Evolutionary conservation across 352 stramenopile genomes (phyloP).

Genomic region (Globisporangium barbulae): DNA sequence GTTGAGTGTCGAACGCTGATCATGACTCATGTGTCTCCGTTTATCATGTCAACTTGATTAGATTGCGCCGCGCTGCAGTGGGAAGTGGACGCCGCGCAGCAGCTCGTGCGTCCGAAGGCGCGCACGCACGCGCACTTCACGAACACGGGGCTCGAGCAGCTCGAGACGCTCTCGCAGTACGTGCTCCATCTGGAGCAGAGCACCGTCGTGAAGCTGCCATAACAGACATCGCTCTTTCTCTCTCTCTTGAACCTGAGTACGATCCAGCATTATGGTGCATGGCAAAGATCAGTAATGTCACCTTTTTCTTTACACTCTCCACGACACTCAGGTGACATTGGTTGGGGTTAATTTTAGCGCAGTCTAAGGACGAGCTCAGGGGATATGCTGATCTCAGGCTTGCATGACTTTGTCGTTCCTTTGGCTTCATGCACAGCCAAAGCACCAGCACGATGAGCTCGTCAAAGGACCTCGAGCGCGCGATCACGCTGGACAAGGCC

Average conservation of each 20-base stretch:
- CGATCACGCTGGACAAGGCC: constrained; percentile 6
- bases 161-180: constrained; percentile 61
- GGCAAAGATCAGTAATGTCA: background rate
- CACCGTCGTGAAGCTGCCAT: constrained; percentile 57
- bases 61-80: constrained; percentile 51
- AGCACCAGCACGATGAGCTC: background rate
- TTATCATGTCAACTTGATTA: constrained; percentile 9
- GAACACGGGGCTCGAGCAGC: constrained; percentile 42
- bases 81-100: constrained; percentile 31
- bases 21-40: background rate
- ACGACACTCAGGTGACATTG: no score
- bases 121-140: constrained; percentile 22
- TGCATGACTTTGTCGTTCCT: background rate
- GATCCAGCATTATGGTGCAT: background rate
- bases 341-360: background rate
- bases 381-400: background rate
- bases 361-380: background rate
- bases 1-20: background rate
- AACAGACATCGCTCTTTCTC: background rate
- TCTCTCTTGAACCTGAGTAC: background rate
- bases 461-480: constrained; percentile 2
- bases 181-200: constrained; percentile 75
- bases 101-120: constrained; percentile 48
- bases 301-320: background rate
- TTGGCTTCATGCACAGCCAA: background rate